phyloP scores from a whole-genome alignment of 768 basidiomycete species.

The Glaciozyma martinii region DNA sequence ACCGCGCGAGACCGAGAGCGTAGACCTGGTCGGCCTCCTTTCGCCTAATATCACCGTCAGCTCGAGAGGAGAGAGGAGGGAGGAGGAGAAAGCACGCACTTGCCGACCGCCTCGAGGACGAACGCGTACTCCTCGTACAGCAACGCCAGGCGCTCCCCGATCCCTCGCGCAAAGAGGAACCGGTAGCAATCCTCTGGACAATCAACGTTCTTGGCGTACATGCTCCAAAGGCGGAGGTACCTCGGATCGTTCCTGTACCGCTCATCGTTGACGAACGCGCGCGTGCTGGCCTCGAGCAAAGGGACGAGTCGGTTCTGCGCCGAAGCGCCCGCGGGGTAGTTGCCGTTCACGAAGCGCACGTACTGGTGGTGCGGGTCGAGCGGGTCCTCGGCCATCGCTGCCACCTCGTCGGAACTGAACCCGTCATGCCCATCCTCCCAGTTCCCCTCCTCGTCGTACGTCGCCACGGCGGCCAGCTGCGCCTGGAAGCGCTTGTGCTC shows the following conservation, averaged over 20 bases:
- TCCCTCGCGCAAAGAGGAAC: conserved; percentile 81
- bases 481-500: conserved; percentile 40
- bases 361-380: conserved; percentile 76
- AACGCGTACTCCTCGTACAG: conserved; percentile 88
- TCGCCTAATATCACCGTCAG: conserved; percentile 44
- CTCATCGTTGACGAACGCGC: conserved; percentile 70
- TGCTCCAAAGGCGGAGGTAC: conserved; percentile 84
- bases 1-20: conserved; percentile 67
- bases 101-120: conserved; percentile 62
- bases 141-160: conserved; percentile 67
- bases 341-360: conserved; percentile 78
- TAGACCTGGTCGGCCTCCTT: conserved; percentile 74
- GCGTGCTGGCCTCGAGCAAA: conserved; percentile 72
- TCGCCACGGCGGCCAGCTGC: conserved; percentile 41
- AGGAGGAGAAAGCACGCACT: conserved; percentile 49
- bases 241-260: conserved; percentile 71
- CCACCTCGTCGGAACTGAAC: conserved; percentile 4
- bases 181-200: conserved; percentile 66
- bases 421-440: conserved; percentile 50
- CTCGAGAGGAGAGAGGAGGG: not conserved
- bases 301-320: conserved; percentile 65
- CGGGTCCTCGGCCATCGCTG: conserved; percentile 55
- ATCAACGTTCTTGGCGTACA: conserved; percentile 73
- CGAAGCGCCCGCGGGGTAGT: conserved; percentile 67
- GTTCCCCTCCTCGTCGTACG: conserved; percentile 51